These are phyloP conservation scores for Leishmania aethiopica DNA, from an alignment of 208 protist genomes.

Conservation along the genomic window DNA sequence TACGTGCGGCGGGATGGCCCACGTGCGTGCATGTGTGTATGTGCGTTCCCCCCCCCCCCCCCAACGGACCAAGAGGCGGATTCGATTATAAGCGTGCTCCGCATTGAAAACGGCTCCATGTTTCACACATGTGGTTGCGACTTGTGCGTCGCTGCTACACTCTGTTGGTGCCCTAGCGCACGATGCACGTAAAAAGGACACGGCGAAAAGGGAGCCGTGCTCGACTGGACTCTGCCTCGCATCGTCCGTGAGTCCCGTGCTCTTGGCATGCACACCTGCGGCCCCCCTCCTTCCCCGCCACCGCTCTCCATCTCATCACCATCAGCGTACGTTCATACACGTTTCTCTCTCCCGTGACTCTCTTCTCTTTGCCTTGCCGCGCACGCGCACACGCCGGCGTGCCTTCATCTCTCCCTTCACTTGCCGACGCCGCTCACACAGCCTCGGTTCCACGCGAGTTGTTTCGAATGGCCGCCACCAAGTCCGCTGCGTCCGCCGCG, in stretches of 20 bases:
- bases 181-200: not conserved
- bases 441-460: constrained; percentile 28
- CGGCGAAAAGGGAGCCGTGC: not conserved
- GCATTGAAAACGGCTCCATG: not conserved
- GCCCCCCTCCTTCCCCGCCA: not conserved
- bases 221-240: not conserved
- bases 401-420: not conserved
- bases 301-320: not conserved
- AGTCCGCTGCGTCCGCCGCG: constrained; percentile 27
- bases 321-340: not conserved
- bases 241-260: not conserved
- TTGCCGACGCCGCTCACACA: not conserved
- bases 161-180: not conserved
- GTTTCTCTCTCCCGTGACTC: not conserved
- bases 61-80: not conserved
- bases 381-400: not conserved
- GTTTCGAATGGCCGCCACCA: constrained; percentile 14
- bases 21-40: not conserved
- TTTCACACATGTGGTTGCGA: not conserved
- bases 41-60: not conserved
- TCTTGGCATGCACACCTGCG: not conserved
- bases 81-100: not conserved
- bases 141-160: not conserved
- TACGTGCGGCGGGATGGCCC: not conserved
- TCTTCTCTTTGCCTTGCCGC: not conserved